Percentiles rank a stretch among this genome's conserved stretches.
phyloP scores from a whole-genome alignment of 1,284 basidiomycete species.

The Amylostereum areolatum region DNA sequence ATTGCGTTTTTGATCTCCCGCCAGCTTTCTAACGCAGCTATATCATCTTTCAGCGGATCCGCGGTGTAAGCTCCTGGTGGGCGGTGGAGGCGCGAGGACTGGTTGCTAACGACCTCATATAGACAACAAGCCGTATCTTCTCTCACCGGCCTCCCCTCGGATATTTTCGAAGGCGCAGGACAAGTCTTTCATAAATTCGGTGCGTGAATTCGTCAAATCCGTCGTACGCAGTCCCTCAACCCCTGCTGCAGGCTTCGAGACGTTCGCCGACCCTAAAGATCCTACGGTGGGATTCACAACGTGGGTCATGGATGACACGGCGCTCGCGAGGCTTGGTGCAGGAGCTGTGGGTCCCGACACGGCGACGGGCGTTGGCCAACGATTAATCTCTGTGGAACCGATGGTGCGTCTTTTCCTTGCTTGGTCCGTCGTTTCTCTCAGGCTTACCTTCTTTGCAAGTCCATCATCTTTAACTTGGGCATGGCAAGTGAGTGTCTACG shows the following conservation, averaged over 20 bases:
- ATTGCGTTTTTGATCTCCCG: neutral
- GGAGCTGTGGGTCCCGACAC: constrained; percentile 43
- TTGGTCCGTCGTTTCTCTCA: neutral
- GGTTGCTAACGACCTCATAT: neutral
- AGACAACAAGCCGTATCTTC: constrained; percentile 55
- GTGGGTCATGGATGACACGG: constrained; percentile 55
- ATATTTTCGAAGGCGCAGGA: constrained; percentile 53
- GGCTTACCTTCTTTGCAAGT: neutral
- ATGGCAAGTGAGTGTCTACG: neutral
- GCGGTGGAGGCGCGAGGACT: neutral
- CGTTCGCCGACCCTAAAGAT: constrained; percentile 52
- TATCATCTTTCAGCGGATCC: constrained; percentile 18
- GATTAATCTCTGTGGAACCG: neutral
- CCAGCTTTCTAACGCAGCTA: neutral
- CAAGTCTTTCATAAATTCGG: constrained; percentile 40
- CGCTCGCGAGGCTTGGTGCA: constrained; percentile 49
- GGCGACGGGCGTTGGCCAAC: neutral
- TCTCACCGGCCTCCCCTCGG: constrained; percentile 40
- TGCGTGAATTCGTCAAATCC: constrained; percentile 16
- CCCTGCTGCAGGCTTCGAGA: constrained; percentile 53
- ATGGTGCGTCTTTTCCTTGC: neutral
- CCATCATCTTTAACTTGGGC: neutral
- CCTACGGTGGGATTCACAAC: constrained; percentile 53
- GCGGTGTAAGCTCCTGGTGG: constrained; percentile 18
- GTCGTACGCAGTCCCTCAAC: neutral